Base-by-base conservation (phyloP, 768 basidiomycete species). In the Psilocybe cyanescens region DNA sequence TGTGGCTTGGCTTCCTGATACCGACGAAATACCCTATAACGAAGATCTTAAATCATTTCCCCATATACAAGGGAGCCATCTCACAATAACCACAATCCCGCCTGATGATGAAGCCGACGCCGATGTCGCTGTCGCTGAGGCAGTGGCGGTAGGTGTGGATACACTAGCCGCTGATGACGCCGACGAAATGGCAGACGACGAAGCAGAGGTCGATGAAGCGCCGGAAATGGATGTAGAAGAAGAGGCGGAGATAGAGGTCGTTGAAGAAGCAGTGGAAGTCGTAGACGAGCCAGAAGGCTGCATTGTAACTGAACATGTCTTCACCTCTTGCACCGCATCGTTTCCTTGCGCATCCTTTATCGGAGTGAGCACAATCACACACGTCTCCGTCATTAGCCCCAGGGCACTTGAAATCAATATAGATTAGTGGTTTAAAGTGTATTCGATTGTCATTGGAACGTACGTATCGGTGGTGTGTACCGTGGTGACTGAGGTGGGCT, bases 351-450 rank as follows among this genome's bases (percentile, higher is more conserved):
- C 69, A 65, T 80, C 83, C 54, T 76, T 81, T 47, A 83, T 77
- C 5, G 85, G 87, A 3, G 82, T 86, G 50, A 89, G 76, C 8
- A 83, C 82, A 51, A 86, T 74, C 8, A 81, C 76, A 69, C 89
- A 90, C n/a, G 80, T 86, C 75, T 86, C 78, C 45, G 77, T 83
- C 71, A 86, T 74, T 30, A 73, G 71, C 16, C 88, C 87, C 58
- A 79, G 75, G 48, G 78, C 59, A 55, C 86, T 87, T 62, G n/a
- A 29, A n/a, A 44, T 35, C 54, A 31, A 68, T 8, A 65, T 56
- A 65, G 53, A 62, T 33, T 50, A 62, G 67, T 35, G 66, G 57
- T 66, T 17, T 12, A 39, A 41, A 33, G 5, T 29, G n/a, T 30
- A 44, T 55, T 45, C 4, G 52, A 50, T 28, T 48, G 29, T 24